Evolutionary conservation across 768 basidiomycete genomes (phyloP).

Genomic region (Termitomyces sp.): DNA sequence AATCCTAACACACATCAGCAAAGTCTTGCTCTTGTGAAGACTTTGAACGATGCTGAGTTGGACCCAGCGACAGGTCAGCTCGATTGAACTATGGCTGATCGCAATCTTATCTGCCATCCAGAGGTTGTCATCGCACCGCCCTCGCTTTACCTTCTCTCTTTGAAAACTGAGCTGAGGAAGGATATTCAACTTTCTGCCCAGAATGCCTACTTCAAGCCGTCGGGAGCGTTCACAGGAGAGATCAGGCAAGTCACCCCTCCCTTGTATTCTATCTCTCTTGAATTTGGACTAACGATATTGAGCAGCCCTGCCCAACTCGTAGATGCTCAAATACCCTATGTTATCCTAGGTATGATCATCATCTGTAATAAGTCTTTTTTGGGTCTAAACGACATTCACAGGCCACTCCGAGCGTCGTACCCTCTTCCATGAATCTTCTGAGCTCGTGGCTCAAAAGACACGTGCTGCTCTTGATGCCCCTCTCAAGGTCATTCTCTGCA

Average conservation of each 20-base stretch:
- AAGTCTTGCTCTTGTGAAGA: slow-evolving; percentile 58
- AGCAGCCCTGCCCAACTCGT: slow-evolving; percentile 74
- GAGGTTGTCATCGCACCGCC: slow-evolving; percentile 96
- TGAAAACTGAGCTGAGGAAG: slow-evolving; percentile 55
- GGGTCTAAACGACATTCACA: background rate
- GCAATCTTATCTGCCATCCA: slow-evolving; percentile 25
- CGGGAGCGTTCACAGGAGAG: slow-evolving; percentile 95
- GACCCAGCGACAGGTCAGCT: slow-evolving; percentile 69
- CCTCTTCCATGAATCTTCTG: slow-evolving; percentile 84
- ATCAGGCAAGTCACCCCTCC: slow-evolving; percentile 56
- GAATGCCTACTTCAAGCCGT: slow-evolving; percentile 80
- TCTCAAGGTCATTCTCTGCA: slow-evolving; percentile 89
- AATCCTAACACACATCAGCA: slow-evolving; percentile 69
- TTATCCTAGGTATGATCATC: slow-evolving; percentile 68
- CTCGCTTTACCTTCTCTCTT: slow-evolving; percentile 75
- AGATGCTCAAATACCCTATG: slow-evolving; percentile 85
- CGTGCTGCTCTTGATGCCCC: slow-evolving; percentile 70
- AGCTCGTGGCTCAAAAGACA: slow-evolving; percentile 80
- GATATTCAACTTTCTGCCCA: slow-evolving; percentile 84
- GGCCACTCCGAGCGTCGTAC: slow-evolving; percentile 97
- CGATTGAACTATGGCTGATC: slow-evolving; percentile 2
- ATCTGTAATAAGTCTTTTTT: background rate
- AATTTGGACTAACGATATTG: background rate
- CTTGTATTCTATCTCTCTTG: background rate
- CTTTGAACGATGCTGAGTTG: slow-evolving; percentile 74